Conservation (phyloP, 805 yeast genomes). For the Yamadazyma sp. region DNA sequence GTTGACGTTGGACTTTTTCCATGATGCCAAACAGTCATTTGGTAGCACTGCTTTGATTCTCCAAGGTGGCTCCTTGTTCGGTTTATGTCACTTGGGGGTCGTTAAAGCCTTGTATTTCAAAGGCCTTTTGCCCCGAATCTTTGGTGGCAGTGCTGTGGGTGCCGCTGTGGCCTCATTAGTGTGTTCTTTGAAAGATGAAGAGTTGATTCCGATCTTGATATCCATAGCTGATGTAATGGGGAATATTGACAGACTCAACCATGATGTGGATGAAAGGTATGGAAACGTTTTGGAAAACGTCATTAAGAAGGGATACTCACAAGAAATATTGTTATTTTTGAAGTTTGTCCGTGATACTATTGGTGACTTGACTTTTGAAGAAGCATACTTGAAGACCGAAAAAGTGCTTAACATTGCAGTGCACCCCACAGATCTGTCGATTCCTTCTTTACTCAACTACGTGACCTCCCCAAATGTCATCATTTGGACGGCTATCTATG, state of each 20-base stretch:
- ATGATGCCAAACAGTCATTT: slow-evolving; percentile 79
- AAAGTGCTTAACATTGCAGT: slow-evolving; percentile 80
- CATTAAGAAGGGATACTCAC: slow-evolving; percentile 77
- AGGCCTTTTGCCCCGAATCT: slow-evolving; percentile 76
- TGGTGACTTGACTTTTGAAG: slow-evolving; percentile 89
- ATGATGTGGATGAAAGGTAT: slow-evolving; percentile 56
- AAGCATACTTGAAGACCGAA: slow-evolving; percentile 79
- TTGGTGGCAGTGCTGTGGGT: slow-evolving; percentile 92
- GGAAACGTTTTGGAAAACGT: slow-evolving; percentile 76
- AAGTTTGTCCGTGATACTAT: slow-evolving; percentile 73
- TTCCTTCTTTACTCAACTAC: slow-evolving; percentile 78
- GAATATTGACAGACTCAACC: slow-evolving; percentile 47
- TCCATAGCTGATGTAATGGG: slow-evolving; percentile 42
- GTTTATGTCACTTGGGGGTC: slow-evolving; percentile 91
- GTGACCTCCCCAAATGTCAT: slow-evolving; percentile 91
- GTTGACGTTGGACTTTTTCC: slow-evolving; percentile 71
- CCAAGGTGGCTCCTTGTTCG: slow-evolving; percentile 95
- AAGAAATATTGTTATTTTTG: slow-evolving; percentile 77
- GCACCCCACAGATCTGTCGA: slow-evolving; percentile 70
- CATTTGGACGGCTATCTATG: slow-evolving; percentile 86
- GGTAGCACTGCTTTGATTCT: slow-evolving; percentile 89
- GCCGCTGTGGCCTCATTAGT: slow-evolving; percentile 88
- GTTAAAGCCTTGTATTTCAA: slow-evolving; percentile 77
- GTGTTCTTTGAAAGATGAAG: slow-evolving; percentile 69
- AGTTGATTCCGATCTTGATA: slow-evolving; percentile 49